Base-by-base conservation (phyloP, 306 rosid species). In the Vachellia collinsii region DNA sequence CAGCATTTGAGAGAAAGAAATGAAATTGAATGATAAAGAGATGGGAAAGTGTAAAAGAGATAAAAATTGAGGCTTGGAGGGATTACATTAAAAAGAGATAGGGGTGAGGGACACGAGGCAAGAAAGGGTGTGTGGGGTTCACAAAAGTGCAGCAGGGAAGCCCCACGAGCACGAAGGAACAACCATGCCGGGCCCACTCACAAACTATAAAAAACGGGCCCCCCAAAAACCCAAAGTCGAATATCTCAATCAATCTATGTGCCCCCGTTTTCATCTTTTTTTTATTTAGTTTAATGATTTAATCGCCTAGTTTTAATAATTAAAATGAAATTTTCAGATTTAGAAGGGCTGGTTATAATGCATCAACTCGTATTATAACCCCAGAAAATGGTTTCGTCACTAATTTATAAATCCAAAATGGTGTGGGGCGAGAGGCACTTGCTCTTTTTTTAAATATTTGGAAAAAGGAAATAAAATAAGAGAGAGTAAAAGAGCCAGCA, bases 131-230 rank as follows among this genome's bases (percentile, higher is more conserved):
- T n/a, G 68, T 19, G 37, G 80, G 84, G 80, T 62, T 79, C 74
- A 77, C 85, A 65, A 81, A 82, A 84, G 82, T 84, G 46, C 72
- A 74, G 77, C 56, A 4, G 77, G 58, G 41, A 82, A 87, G 38
- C 87, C 88, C 86, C 90, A 85, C 88, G 90, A 69, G 88, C 87
- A 81, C 84, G 51, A 78, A 63, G 78, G 83, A 83, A 46, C 64
- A 72, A 68, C 74, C 63, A 67, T 81, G 75, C 75, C 7, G 75
- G 75, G 11, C 75, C 75, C 75, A 44, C 54, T 8, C 20, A 13
- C 7, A 11, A 42, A 69, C 74, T 11, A n/a, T 41, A 20, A 36
- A 11, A 41, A 64, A 76, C 51, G 59, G 70, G 71, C 75, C 81
- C 62, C 63, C n/a, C n/a, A n/a, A 29, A 56, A 72, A 29, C 34